Evolutionary conservation across 2,329 filamentous ascomycete species (phyloP), one percentile per base, ranked within the genome.

Genomic region (Chalaropsis ovoidea): DNA sequence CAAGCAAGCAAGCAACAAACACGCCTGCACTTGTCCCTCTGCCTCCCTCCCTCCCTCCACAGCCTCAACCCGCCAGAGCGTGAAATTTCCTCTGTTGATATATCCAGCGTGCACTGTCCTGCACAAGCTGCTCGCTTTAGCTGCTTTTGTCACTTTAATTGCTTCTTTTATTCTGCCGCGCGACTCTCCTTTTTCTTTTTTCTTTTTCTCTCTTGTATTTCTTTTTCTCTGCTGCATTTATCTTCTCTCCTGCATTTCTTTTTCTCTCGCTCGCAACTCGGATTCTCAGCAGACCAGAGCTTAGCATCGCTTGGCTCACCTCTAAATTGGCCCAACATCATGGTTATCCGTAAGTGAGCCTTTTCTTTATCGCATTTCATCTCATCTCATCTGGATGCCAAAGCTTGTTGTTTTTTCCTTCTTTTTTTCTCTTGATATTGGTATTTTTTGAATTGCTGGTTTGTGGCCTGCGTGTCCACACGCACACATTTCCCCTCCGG

Each of bases 341-440:
- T 58, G 54, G 54, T 58, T 58, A 58, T 58, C 24, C 54, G 54
- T 58, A 58, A 58, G 54, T 58, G 54, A 58, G 31, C 54, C n/a
- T 35, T 39, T 58, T 39, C 15, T 62, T 45, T n/a, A 27, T 49
- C 31, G 22, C 45, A 63, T 49, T 31, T 63, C 39, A 31, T 63
- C 43, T 63, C 45, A 41, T 49, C 39, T 62, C 60, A 17, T 42
- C 27, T 62, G 22, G 39, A 62, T 24, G 11, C 22, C 35, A 6
- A 10, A 64, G 31, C 35, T 54, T 27, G 24, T 6, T 24, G 39
- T 31, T 31, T 17, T 63, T 52, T n/a, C 11, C 15, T 54, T 22
- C 35, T 56, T 15, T 49, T 56, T 15, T 42, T 58, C 39, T 42
- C 35, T 64, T 27, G 35, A 6, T 39, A 5, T 39, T 39, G 31